Percentiles rank a stretch among this genome's conserved stretches.
Conservation (phyloP, 345 rosid species). For the Populus davidiana region DNA sequence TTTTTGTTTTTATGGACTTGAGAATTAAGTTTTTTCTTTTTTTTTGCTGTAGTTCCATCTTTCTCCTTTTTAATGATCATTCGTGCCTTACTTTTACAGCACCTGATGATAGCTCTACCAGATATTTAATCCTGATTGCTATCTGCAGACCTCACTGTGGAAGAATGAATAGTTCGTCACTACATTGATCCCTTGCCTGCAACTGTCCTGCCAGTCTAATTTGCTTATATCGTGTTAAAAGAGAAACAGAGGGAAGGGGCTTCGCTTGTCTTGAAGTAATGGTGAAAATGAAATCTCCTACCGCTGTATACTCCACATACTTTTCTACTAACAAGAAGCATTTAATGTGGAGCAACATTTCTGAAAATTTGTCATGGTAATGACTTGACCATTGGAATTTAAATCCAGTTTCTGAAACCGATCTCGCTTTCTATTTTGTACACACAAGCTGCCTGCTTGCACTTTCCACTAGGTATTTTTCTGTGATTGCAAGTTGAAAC, state of each 20-base stretch:
- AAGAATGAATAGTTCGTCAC: not conserved
- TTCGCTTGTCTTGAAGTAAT: not conserved
- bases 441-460: not conserved
- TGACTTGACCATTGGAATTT: not conserved
- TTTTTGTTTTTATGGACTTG: conserved; percentile 3
- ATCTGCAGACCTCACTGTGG: not conserved
- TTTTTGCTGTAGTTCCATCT: not conserved
- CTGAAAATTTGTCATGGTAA: not conserved
- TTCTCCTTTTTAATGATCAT: not conserved
- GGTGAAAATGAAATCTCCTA: not conserved
- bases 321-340: not conserved
- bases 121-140: not conserved
- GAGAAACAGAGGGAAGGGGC: not conserved
- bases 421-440: not conserved
- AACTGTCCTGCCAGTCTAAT: not conserved
- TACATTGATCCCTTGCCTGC: not conserved
- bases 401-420: not conserved
- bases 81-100: not conserved
- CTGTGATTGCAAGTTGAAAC: not conserved
- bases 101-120: not conserved
- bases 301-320: not conserved
- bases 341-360: not conserved
- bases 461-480: not conserved
- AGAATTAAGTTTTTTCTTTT: not conserved
- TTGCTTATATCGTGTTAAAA: not conserved